phyloP scores from a whole-genome alignment of 2,329 filamentous ascomycete genomes.

The Fusarium brachygibbosum region DNA sequence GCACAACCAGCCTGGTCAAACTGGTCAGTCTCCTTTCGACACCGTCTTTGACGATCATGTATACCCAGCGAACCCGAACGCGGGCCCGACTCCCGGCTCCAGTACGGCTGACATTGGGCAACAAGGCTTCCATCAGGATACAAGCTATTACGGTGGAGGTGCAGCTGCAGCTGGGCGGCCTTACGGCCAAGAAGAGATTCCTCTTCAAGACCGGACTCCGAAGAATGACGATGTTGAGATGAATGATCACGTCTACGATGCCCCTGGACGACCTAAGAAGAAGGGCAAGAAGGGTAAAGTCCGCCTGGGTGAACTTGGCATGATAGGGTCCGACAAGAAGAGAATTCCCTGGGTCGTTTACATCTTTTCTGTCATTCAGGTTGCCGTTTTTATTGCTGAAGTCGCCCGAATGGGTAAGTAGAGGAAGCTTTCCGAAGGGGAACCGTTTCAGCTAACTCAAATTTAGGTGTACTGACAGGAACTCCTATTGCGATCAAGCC shows the following conservation, averaged over 20 bases:
- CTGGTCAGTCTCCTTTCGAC: constrained; percentile 69
- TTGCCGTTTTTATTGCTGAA: constrained; percentile 90
- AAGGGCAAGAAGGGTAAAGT: constrained; percentile 62
- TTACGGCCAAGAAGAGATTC: constrained; percentile 67
- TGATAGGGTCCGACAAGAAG: constrained; percentile 68
- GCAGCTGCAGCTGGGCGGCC: constrained; percentile 57
- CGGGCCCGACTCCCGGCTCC: constrained; percentile 52
- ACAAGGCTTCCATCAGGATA: constrained; percentile 64
- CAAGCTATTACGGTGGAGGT: constrained; percentile 67
- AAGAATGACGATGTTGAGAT: constrained; percentile 60
- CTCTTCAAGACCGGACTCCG: constrained; percentile 63
- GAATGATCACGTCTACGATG: constrained; percentile 74
- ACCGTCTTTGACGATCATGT: constrained; percentile 77
- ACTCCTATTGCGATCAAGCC: constrained; percentile 84
- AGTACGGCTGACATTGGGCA: constrained; percentile 58
- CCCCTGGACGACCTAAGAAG: constrained; percentile 50
- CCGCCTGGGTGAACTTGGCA: constrained; percentile 70
- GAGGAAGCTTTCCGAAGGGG: background rate
- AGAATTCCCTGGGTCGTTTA: constrained; percentile 86
- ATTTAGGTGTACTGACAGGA: constrained; percentile 78
- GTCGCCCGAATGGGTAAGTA: constrained; percentile 83
- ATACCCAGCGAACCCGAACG: constrained; percentile 68
- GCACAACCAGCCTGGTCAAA: constrained; percentile 52
- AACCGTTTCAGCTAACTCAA: constrained; percentile 24
- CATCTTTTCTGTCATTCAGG: constrained; percentile 79